Evolutionary conservation across 2,329 filamentous ascomycete species (phyloP).

Genomic region (Aureobasidium sp.): DNA sequence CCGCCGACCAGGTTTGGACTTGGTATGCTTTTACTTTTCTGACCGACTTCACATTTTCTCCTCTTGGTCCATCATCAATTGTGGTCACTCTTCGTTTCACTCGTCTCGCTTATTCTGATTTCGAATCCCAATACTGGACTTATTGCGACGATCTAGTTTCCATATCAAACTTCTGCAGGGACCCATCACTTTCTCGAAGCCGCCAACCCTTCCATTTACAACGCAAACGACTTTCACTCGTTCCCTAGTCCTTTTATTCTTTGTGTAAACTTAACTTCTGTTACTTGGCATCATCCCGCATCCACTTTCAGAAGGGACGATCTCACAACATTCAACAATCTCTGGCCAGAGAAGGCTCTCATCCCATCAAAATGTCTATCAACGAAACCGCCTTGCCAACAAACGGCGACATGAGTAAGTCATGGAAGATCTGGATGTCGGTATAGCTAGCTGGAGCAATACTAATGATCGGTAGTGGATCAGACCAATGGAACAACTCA

Average conservation of each 20-base stretch:
- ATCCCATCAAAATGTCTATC: neutral
- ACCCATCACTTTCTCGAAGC: slow-evolving; percentile 5
- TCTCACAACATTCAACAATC: neutral
- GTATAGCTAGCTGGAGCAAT: neutral
- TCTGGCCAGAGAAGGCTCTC: neutral
- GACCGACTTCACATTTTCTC: neutral
- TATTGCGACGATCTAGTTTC: neutral
- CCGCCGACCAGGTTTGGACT: neutral
- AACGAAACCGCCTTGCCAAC: neutral
- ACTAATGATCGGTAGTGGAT: neutral
- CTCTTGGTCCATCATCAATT: neutral
- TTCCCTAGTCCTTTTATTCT: neutral
- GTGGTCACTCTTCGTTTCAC: neutral
- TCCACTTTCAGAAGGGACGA: neutral
- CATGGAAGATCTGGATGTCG: neutral
- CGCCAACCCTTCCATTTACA: neutral
- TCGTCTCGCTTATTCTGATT: neutral
- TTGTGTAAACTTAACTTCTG: neutral
- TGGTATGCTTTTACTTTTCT: neutral
- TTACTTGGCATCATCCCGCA: no score
- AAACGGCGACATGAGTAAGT: neutral
- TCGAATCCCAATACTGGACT: neutral
- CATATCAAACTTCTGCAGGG: neutral
- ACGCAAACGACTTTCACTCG: slow-evolving; percentile 6
- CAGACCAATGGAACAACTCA: slow-evolving; percentile 21